Conservation (phyloP, 495 filamentous ascomycete genomes). For the Hypoxylon lenormandii region DNA sequence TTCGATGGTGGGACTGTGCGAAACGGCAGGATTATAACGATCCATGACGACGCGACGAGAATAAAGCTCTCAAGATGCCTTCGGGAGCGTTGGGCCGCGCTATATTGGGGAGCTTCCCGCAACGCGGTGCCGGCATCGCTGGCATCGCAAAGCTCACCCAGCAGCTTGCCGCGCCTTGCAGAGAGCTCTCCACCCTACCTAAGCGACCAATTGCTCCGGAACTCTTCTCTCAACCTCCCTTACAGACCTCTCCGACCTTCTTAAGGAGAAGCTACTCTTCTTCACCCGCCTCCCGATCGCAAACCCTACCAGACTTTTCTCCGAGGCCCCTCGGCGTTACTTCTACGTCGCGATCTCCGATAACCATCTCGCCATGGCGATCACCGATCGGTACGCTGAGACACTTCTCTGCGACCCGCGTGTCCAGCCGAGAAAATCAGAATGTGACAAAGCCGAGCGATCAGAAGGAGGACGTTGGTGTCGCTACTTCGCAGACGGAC, state of each 20-base stretch:
- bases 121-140: constrained; percentile 41
- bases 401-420: constrained; percentile 24
- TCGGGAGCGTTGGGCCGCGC: constrained; percentile 45
- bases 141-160: constrained; percentile 39
- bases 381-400: constrained; percentile 24
- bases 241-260: constrained; percentile 13
- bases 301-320: constrained; percentile 33
- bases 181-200: constrained; percentile 15
- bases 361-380: constrained; percentile 26
- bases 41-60: constrained; percentile 40
- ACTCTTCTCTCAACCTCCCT: constrained; percentile 6
- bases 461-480: constrained; percentile 18
- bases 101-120: constrained; percentile 30
- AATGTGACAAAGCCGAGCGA: constrained; percentile 13
- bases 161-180: constrained; percentile 20
- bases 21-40: constrained; percentile 13
- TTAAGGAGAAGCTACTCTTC: constrained; percentile 16
- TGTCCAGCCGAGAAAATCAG: constrained; percentile 14
- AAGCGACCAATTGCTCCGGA: constrained; percentile 20
- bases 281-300: constrained; percentile 25
- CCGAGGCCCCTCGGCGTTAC: constrained; percentile 45
- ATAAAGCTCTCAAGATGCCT: constrained; percentile 46
- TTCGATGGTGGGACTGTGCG: constrained; percentile 34
- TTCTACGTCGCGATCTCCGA: constrained; percentile 20
- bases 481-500: constrained; percentile 11